phyloP scores from a whole-genome alignment of 1,284 basidiomycete genomes.

The Papiliotrema flavescens region DNA sequence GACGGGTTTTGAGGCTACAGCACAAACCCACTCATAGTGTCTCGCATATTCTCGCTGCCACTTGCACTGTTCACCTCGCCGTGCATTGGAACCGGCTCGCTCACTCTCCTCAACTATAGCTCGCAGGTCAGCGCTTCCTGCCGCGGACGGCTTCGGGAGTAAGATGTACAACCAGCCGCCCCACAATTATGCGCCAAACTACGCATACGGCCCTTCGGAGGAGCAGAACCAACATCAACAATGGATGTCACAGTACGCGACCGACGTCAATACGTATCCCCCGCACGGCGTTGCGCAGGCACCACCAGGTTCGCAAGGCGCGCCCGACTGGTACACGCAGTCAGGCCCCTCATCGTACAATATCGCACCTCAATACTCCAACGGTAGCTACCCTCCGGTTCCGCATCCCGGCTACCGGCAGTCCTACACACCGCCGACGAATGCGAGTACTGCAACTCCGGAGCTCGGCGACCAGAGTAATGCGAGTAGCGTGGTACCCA shows the following conservation, averaged over 20 bases:
- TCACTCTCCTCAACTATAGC: no score
- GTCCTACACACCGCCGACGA: not conserved
- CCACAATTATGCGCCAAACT: not conserved
- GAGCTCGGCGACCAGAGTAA: not conserved
- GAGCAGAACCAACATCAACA: not conserved
- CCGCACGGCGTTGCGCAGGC: not conserved
- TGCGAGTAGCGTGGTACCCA: not conserved
- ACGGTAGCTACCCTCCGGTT: not conserved
- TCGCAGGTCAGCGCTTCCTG: no score
- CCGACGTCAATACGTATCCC: not conserved
- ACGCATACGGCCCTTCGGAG: not conserved
- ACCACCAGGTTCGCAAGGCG: no score
- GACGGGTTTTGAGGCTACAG: no score
- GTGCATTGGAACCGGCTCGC: no score
- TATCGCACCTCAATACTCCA: not conserved
- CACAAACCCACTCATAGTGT: no score
- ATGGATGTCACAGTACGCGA: not conserved
- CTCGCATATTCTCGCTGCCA: no score
- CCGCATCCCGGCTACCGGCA: not conserved
- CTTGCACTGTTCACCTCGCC: no score
- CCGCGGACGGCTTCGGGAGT: no score
- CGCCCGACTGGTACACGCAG: constrained; percentile 1
- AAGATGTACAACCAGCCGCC: not conserved
- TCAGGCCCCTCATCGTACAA: not conserved
- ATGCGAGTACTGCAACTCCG: not conserved